Conservation (phyloP, 805 yeast species). For the Kodamaea hsintzibuensis region DNA sequence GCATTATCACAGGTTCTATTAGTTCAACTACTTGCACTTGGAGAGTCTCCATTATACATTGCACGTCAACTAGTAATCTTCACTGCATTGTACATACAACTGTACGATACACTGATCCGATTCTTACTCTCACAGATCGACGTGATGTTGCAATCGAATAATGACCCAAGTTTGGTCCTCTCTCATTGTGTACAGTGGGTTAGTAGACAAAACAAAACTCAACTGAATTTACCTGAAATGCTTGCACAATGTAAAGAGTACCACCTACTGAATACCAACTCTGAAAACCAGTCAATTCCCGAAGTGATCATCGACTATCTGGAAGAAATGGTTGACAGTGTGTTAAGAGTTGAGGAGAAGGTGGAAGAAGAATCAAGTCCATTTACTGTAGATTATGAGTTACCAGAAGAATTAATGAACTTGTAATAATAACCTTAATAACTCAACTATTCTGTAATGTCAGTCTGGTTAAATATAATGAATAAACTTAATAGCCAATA, state of each 20-base stretch:
- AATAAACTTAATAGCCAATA: no score
- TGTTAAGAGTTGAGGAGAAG: background rate
- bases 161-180: conserved; percentile 17
- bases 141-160: conserved; percentile 19
- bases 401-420: conserved; percentile 5
- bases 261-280: background rate
- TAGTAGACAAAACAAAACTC: conserved; percentile 9
- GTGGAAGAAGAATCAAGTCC: background rate
- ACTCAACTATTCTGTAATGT: background rate
- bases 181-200: conserved; percentile 27
- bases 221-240: conserved; percentile 5
- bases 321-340: background rate
- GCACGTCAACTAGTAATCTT: conserved; percentile 26
- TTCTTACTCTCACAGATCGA: conserved; percentile 20
- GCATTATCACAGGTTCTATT: conserved; percentile 18
- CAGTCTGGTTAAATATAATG: no score
- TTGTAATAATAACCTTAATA: no score
- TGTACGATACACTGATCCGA: conserved; percentile 15
- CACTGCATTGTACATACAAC: conserved; percentile 18
- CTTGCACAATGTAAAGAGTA: background rate
- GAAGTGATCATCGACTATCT: conserved; percentile 1
- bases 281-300: background rate
- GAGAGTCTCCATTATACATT: conserved; percentile 30
- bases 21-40: conserved; percentile 21
- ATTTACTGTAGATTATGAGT: background rate